phyloP scores from a whole-genome alignment of 2,329 filamentous ascomycete species.

The Alternaria brassicicola region DNA sequence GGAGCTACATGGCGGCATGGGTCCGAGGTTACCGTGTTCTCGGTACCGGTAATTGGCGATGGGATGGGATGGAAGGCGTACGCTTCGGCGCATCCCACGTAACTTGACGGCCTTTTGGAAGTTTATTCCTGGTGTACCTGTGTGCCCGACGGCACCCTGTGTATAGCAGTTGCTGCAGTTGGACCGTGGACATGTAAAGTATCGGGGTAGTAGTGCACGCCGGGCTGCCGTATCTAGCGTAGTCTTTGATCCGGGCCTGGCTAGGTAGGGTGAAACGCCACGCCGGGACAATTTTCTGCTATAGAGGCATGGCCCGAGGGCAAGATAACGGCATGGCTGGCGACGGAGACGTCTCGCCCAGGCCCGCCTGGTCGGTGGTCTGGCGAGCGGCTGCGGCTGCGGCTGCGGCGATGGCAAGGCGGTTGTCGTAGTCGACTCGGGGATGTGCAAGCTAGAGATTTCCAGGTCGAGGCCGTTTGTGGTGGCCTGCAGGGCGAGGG shows the following conservation, averaged over 20 bases:
- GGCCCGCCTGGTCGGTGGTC: background rate
- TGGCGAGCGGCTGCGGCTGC: background rate
- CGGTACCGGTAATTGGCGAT: conserved; percentile 16
- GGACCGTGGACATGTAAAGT: background rate
- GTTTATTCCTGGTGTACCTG: background rate
- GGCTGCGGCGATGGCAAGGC: too few relatives aligned
- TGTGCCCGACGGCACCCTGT: background rate
- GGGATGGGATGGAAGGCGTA: background rate
- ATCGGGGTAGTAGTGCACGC: background rate
- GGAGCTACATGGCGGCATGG: conserved; percentile 15
- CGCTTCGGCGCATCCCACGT: conserved; percentile 7
- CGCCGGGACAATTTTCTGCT: conserved; percentile 7
- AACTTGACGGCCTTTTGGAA: background rate
- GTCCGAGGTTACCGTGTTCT: conserved; percentile 17
- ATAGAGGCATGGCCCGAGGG: conserved; percentile 11
- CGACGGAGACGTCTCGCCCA: background rate
- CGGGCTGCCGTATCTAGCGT: background rate
- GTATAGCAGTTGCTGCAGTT: background rate
- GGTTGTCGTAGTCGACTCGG: background rate
- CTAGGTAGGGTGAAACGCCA: background rate
- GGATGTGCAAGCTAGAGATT: background rate
- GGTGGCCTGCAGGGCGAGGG: conserved; percentile 1
- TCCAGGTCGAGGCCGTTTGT: conserved; percentile 11
- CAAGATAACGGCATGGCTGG: conserved; percentile 12
- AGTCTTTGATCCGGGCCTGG: background rate